phyloP scores from a whole-genome alignment of 2,329 filamentous ascomycete genomes.

The Ceratocystis huliohia region DNA sequence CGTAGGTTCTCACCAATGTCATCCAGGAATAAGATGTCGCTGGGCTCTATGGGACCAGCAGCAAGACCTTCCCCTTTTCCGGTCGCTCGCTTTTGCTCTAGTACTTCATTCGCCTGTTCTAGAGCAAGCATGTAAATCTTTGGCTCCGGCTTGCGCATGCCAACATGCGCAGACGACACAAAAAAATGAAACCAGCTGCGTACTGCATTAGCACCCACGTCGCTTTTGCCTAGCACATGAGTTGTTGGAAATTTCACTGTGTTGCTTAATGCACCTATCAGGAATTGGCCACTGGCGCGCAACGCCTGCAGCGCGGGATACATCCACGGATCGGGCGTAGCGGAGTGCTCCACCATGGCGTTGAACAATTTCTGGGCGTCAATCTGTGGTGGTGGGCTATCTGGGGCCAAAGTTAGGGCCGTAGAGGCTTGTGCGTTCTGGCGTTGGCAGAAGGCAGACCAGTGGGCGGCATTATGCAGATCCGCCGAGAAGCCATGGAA shows the following conservation, averaged over 20 bases:
- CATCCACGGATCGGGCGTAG: conserved; percentile 71
- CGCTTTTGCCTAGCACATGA: conserved; percentile 49
- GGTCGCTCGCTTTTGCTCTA: conserved; percentile 26
- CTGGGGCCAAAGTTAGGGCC: background rate
- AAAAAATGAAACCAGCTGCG: conserved; percentile 70
- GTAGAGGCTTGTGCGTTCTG: conserved; percentile 27
- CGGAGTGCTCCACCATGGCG: conserved; percentile 72
- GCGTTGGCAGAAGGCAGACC: conserved; percentile 51
- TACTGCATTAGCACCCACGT: conserved; percentile 43
- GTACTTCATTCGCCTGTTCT: conserved; percentile 49
- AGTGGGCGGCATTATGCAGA: conserved; percentile 52
- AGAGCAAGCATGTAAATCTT: conserved; percentile 68
- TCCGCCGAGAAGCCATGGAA: conserved; percentile 66
- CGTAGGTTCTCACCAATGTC: conserved; percentile 92
- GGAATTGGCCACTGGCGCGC: conserved; percentile 48
- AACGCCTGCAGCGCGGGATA: conserved; percentile 65
- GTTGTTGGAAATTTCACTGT: conserved; percentile 73
- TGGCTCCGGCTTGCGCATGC: conserved; percentile 75
- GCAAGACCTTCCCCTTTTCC: conserved; percentile 24
- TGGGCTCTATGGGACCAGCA: conserved; percentile 37
- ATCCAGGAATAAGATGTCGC: conserved; percentile 75
- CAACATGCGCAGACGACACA: conserved; percentile 72
- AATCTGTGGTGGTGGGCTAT: conserved; percentile 53
- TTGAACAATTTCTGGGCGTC: conserved; percentile 73
- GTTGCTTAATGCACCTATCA: conserved; percentile 77